Base-by-base conservation (phyloP, 495 filamentous ascomycete species). In the Penicillium desertorum region DNA sequence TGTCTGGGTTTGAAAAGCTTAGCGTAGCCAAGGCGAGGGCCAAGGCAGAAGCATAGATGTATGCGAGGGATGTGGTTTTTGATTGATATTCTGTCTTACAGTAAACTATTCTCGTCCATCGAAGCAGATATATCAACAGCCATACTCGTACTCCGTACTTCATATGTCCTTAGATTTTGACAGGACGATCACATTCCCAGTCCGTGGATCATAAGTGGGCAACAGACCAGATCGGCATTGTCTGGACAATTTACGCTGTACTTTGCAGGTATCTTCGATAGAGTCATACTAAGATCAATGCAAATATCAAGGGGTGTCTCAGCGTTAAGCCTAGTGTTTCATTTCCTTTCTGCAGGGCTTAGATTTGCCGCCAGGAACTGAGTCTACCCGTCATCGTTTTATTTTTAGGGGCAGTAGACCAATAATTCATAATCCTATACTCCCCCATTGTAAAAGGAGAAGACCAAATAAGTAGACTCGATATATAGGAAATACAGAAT, bases 171-270 rank as follows among this genome's bases (percentile, higher is more conserved):
- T 37, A 2, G 14, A 37, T 12, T 29, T 16, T 51, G 32, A 51
- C 32, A 50, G 5, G 48, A 25, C 36, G 48, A 52, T 52, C 49
- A 27, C 23, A 36, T 42, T 52, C 36, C n/a, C 12, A n/a, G 22
- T 5, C 11, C 14, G 22, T 42, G 50, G 50, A 37, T 52, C 36
- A 20, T 46, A 29, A 29, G 45, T 47, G 45, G 27, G n/a, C n/a
- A 23, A 41, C 14, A 22, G 34, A 19, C 37, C 50, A 30, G 50
- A 53, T 53, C 51, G 51, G 39, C 51, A 52, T 19, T n/a, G 45
- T 10, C 12, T 25, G 19, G 11, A 17, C 16, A 34, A 34, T 1
- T 12, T 14, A 32, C 1, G 30, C 10, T 12, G 30, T 34, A 34
- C 11, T 34, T 12, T 34, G 30, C 12, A 34, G 10, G 29, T 30